phyloP scores from a whole-genome alignment of 2,329 filamentous ascomycete genomes.

The Aureobasidium sp. region DNA sequence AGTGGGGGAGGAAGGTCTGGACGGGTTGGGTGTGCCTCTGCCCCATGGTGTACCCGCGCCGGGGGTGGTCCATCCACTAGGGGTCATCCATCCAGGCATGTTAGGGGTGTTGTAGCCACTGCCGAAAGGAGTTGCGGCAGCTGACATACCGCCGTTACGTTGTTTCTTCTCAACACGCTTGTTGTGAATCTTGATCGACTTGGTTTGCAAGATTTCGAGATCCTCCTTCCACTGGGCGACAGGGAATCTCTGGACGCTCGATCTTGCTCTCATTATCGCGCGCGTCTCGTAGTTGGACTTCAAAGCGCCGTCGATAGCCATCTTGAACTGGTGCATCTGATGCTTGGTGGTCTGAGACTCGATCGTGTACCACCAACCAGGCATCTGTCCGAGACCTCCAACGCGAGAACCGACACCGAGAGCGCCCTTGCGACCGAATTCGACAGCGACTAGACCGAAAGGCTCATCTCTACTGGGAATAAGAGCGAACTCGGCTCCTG shows the following conservation, averaged over 20 bases:
- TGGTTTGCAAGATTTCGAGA: constrained; percentile 52
- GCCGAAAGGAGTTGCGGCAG: constrained; percentile 19
- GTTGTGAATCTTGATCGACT: constrained; percentile 49
- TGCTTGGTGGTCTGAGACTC: constrained; percentile 56
- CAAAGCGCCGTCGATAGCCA: constrained; percentile 53
- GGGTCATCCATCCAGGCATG: constrained; percentile 29
- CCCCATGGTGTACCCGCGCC: constrained; percentile 29
- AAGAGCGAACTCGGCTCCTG: constrained; percentile 57
- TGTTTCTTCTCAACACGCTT: constrained; percentile 32
- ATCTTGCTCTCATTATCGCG: constrained; percentile 55
- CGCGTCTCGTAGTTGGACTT: constrained; percentile 47
- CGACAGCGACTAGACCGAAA: constrained; percentile 59
- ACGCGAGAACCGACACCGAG: constrained; percentile 58
- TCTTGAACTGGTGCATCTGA: constrained; percentile 55
- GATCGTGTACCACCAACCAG: constrained; percentile 62
- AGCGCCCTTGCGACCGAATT: constrained; percentile 60
- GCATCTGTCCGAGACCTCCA: constrained; percentile 61
- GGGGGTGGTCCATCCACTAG: constrained; percentile 36
- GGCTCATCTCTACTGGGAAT: constrained; percentile 62
- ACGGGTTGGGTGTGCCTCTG: constrained; percentile 21
- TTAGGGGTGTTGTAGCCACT: constrained; percentile 27
- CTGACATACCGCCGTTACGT: constrained; percentile 23
- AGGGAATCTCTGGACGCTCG: constrained; percentile 57
- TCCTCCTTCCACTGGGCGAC: constrained; percentile 59
- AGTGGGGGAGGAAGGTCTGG: constrained; percentile 25